Evolutionary conservation across 2,329 filamentous ascomycete genomes (phyloP).

Genomic region (Daldinia sp.): DNA sequence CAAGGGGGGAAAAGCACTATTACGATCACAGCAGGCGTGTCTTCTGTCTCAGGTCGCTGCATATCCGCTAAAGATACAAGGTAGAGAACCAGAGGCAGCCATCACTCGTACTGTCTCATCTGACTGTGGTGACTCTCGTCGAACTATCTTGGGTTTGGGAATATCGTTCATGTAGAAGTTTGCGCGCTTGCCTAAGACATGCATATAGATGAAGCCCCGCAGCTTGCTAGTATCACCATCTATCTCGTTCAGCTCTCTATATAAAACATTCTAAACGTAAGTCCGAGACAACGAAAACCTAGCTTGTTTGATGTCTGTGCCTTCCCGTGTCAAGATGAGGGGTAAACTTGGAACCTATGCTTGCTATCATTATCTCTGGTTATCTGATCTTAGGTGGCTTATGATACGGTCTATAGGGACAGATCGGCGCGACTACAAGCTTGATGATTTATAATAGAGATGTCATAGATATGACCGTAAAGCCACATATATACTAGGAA

Average conservation of each 20-base stretch:
- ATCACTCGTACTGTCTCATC: not conserved
- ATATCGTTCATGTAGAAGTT: not conserved
- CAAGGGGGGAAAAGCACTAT: too few relatives aligned
- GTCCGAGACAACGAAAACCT: not conserved
- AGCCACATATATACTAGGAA: not conserved
- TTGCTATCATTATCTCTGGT: not conserved
- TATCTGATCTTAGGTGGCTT: not conserved
- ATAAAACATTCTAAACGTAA: not conserved
- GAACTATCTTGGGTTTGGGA: not conserved
- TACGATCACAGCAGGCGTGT: too few relatives aligned
- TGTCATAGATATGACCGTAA: not conserved
- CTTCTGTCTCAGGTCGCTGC: too few relatives aligned
- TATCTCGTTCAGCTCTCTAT: not conserved
- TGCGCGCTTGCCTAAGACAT: not conserved
- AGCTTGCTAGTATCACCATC: not conserved
- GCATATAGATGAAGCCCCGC: not conserved
- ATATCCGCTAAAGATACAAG: not conserved
- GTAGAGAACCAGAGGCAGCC: not conserved
- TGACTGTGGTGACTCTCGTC: not conserved
- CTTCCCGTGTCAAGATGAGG: not conserved
- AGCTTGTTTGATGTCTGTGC: not conserved
- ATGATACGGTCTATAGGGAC: not conserved
- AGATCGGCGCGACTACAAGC: not conserved
- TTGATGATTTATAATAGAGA: not conserved
- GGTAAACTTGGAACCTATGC: not conserved